Evolutionary conservation across 345 rosid species (phyloP).

Genomic region (Eucalyptus leucophloia): DNA sequence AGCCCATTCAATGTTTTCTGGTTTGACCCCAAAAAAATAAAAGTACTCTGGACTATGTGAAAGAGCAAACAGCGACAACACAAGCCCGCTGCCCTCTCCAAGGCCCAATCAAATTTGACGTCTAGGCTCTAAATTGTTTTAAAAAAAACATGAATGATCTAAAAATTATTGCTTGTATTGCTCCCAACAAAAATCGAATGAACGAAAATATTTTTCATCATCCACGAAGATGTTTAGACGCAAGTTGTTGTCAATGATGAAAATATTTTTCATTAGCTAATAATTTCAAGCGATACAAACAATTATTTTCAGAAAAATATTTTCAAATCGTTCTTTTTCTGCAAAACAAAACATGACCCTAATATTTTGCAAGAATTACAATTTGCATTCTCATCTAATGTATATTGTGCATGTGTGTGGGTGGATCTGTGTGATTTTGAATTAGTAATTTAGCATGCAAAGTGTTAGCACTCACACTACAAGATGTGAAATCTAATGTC

Average conservation of each 20-base stretch:
- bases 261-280: too few relatives aligned
- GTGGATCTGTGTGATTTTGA: background rate
- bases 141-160: too few relatives aligned
- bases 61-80: background rate
- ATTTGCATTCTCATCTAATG: background rate
- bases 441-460: background rate
- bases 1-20: background rate
- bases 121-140: too few relatives aligned
- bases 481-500: background rate
- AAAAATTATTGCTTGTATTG: too few relatives aligned
- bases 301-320: rapidly evolving
- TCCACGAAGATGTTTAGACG: too few relatives aligned
- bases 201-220: too few relatives aligned
- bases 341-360: background rate
- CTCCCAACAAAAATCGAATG: too few relatives aligned
- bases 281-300: too few relatives aligned
- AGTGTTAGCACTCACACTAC: background rate
- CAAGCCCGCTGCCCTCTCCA: background rate
- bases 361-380: background rate
- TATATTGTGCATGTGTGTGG: background rate
- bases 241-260: too few relatives aligned
- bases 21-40: background rate
- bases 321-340: background rate
- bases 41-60: background rate
- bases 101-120: too few relatives aligned